Percentiles rank a stretch among this genome's conserved stretches.
These are phyloP conservation scores for Naganishia vaughanmartiniae DNA, from an alignment of 768 basidiomycete genomes.

Conservation along the genomic window DNA sequence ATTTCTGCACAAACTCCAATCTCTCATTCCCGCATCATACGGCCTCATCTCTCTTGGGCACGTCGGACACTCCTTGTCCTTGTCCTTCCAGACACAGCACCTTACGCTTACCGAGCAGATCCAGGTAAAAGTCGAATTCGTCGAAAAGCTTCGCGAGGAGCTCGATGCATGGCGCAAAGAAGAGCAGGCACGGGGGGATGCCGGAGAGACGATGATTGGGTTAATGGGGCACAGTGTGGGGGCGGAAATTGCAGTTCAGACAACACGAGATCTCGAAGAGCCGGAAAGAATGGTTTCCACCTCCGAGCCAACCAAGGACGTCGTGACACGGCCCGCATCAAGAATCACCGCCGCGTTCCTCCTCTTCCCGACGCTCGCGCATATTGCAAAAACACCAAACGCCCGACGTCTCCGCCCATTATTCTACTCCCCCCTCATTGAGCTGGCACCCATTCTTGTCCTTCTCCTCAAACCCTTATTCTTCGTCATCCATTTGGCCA, in stretches of 20 bases:
- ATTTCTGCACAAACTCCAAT: slow-evolving; percentile 62
- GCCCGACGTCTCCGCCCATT: slow-evolving; percentile 62
- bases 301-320: background rate
- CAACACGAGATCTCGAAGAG: slow-evolving; percentile 43
- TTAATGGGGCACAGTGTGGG: slow-evolving; percentile 65
- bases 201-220: slow-evolving; percentile 30
- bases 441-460: slow-evolving; percentile 55
- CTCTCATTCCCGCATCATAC: slow-evolving; percentile 62
- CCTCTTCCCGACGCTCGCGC: slow-evolving; percentile 68
- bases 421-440: slow-evolving; percentile 52
- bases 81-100: slow-evolving; percentile 46
- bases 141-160: slow-evolving; percentile 51
- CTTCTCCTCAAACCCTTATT: slow-evolving; percentile 54
- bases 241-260: slow-evolving; percentile 66
- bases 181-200: slow-evolving; percentile 1
- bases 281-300: background rate
- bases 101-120: slow-evolving; percentile 58
- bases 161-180: slow-evolving; percentile 37
- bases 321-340: slow-evolving; percentile 43
- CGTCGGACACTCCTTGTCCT: slow-evolving; percentile 62
- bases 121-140: slow-evolving; percentile 59
- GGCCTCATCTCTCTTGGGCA: slow-evolving; percentile 56
- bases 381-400: slow-evolving; percentile 66
- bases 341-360: slow-evolving; percentile 58
- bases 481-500: slow-evolving; percentile 59